Base-by-base conservation (phyloP, 192 early-diverging fungal genomes). In the Mortierella hygrophila region DNA sequence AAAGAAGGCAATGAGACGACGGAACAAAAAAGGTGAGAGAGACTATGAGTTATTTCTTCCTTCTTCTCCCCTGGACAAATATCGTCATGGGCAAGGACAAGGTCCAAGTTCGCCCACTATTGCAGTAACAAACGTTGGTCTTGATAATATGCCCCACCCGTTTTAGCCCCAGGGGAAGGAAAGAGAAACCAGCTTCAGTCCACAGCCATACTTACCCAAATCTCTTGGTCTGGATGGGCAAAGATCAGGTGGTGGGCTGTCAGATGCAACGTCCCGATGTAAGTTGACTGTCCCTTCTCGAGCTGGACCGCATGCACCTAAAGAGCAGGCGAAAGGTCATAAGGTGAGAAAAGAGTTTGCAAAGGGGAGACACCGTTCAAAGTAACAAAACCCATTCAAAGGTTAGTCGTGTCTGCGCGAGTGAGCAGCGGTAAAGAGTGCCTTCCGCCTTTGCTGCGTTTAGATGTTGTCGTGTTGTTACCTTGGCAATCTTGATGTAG, bases 231-330 rank as follows among this genome's bases (percentile, higher is more conserved):
- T 0, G 81, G 76, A 55, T 88, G 74, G 68, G 52, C 89, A 88
- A 96, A 97, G 49, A 96, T 92, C 37, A 98, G 74, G 87, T 96
- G 95, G 85, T 97, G 95, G 21, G 93, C 90, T 15, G 93, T 94
- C 57, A 97, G 77, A 71, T 97, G 94, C 44, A 98, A 78, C 7
- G 94, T 92, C 23, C 91, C 91, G 55, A 77, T 80, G 65, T 80
- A 75, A 1, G 81, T 82, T 32, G 75, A 52, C 52, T 79, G 77
- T 41, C 84, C 78, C 76, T 88, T 90, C 78, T 91, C 90, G 38
- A 91, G 76, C 72, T 87, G 81, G 16, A 91, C 90, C 55, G 88
- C 89, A 90, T 78, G 68, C 70, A 86, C 76, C 69, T 73, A 76
- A 44, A 47, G 15, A 40, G 70, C 41, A 32, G 44, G 32, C n/a